A percentile compares a stretch with the other conserved stretches of the same genome.
These are phyloP conservation scores for Verbascum thapsus DNA, from an alignment of 257 asterid genomes.

Conservation along the genomic window DNA sequence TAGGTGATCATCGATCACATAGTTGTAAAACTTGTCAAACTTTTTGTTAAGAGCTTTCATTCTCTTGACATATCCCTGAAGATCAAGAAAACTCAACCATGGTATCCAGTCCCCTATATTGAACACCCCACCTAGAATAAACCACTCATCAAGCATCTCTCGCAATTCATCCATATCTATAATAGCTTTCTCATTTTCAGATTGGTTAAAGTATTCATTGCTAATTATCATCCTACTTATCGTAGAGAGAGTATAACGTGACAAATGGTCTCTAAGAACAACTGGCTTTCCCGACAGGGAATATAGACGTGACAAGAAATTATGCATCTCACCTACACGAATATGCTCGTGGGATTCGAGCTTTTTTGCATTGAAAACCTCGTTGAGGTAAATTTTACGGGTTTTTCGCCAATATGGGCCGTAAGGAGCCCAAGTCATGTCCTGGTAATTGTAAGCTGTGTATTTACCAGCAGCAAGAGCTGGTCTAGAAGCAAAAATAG, in stretches of 20 bases:
- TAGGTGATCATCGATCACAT: slow-evolving; percentile 29
- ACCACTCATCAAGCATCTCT: slow-evolving; percentile 18
- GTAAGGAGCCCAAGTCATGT: slow-evolving; percentile 31
- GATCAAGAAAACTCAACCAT: slow-evolving; percentile 26
- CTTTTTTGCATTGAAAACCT: slow-evolving; percentile 28
- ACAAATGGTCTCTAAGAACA: slow-evolving; percentile 28
- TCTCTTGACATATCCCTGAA: slow-evolving; percentile 31
- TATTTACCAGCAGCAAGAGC: slow-evolving; percentile 29
- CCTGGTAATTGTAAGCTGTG: slow-evolving; percentile 15
- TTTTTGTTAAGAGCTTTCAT: slow-evolving; percentile 19
- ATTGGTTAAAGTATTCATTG: too few relatives aligned
- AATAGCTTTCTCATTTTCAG: too few relatives aligned
- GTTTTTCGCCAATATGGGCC: slow-evolving; percentile 31
- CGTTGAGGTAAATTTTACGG: slow-evolving; percentile 23
- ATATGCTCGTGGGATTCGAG: slow-evolving; percentile 21
- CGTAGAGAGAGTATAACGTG: slow-evolving; percentile 6
- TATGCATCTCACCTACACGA: slow-evolving; percentile 27
- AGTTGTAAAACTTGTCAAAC: slow-evolving; percentile 4
- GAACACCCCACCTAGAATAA: slow-evolving; percentile 20
- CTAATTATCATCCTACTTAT: slow-evolving; percentile 19
- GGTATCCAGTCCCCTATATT: slow-evolving; percentile 38
- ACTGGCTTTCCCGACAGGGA: slow-evolving; percentile 16
- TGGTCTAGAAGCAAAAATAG: slow-evolving; percentile 28
- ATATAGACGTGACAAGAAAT: slow-evolving; percentile 17
- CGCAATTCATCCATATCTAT: slow-evolving; percentile 19